Evolutionary conservation across 2,329 filamentous ascomycete species (phyloP).

Genomic region (Aspergillus calidoustus): DNA sequence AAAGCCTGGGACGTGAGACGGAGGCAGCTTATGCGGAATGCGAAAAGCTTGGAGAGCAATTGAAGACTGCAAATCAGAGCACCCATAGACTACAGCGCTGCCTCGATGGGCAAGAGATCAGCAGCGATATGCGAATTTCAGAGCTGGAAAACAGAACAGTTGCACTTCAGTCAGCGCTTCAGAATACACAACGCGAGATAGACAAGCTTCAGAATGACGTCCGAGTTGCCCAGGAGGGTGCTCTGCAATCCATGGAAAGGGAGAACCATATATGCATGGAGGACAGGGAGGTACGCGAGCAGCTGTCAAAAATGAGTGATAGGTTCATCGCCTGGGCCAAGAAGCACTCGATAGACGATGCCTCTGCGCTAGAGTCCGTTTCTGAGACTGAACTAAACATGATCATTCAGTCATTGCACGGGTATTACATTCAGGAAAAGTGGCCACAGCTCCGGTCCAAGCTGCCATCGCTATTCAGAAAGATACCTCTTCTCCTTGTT

Average conservation of each 20-base stretch:
- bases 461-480: background rate
- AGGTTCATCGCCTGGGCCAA: background rate
- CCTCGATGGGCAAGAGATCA: too few relatives aligned
- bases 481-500: background rate
- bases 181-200: background rate
- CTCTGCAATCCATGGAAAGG: background rate
- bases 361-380: background rate
- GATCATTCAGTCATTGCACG: background rate
- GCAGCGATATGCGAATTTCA: too few relatives aligned
- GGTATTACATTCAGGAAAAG: background rate
- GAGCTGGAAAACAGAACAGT: too few relatives aligned
- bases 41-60: too few relatives aligned
- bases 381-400: background rate
- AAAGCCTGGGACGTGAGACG: too few relatives aligned
- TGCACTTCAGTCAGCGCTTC: background rate
- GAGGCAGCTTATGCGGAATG: too few relatives aligned
- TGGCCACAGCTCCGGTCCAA: background rate
- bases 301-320: background rate
- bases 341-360: background rate
- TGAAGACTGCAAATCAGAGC: too few relatives aligned
- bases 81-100: too few relatives aligned
- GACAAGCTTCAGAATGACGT: background rate
- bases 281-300: background rate
- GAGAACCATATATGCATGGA: background rate
- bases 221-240: background rate